Evolutionary conservation across 306 rosid species (phyloP).

Genomic region (Arachis stenosperma): DNA sequence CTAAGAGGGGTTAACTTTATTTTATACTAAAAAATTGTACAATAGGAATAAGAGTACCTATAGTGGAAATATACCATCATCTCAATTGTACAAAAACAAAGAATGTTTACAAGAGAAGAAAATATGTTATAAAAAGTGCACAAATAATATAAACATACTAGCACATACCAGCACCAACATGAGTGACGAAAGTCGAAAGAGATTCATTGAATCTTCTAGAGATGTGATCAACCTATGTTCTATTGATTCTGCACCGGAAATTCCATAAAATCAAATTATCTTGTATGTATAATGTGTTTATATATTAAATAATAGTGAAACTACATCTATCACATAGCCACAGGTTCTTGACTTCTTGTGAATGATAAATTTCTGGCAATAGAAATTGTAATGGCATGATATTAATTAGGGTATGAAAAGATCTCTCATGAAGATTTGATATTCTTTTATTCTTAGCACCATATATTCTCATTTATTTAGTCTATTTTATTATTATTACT

Average conservation of each 20-base stretch:
- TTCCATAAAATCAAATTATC: constrained; percentile 33
- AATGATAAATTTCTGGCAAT: neutral
- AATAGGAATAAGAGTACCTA: too few relatives aligned
- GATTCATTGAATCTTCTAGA: constrained; percentile 32
- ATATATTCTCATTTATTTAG: constrained; percentile 7
- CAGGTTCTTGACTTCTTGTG: neutral
- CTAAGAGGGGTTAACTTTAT: too few relatives aligned
- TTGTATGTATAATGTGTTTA: neutral
- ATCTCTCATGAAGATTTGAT: constrained; percentile 35
- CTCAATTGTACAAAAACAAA: too few relatives aligned
- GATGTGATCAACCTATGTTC: constrained; percentile 4
- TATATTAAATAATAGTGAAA: constrained; percentile 12
- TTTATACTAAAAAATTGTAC: too few relatives aligned
- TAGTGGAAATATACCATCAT: too few relatives aligned
- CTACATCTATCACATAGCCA: neutral
- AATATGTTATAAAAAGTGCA: neutral
- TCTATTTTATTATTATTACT: too few relatives aligned
- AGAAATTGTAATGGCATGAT: neutral
- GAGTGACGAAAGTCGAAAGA: constrained; percentile 32
- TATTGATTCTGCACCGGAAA: constrained; percentile 26
- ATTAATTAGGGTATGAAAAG: constrained; percentile 30
- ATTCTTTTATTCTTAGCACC: neutral
- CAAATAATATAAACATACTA: neutral
- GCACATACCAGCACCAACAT: constrained; percentile 30
- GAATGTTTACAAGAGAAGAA: neutral